A percentile compares a stretch with the other conserved stretches of the same genome.
These are phyloP conservation scores for Globisporangium iwayamae DNA, from an alignment of 352 stramenopile genomes.

Conservation along the genomic window DNA sequence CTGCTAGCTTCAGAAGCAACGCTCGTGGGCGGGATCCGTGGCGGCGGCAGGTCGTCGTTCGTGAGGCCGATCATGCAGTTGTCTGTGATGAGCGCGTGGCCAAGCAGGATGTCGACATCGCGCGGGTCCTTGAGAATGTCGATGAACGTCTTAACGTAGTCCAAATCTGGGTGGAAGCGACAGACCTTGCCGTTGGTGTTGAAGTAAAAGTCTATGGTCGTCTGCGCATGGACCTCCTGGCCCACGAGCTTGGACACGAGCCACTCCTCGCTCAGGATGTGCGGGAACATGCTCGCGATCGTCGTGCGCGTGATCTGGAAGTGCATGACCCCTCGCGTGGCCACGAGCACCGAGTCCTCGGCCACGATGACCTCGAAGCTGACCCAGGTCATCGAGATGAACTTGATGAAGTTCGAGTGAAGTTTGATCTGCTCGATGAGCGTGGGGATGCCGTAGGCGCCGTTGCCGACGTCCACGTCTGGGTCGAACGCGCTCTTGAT, in stretches of 20 bases:
- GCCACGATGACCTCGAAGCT: conserved; percentile 18
- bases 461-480: conserved; percentile 21
- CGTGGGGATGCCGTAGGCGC: conserved; percentile 18
- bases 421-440: conserved; percentile 32
- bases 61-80: conserved; percentile 11
- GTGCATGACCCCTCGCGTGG: conserved; percentile 16
- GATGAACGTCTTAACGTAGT: conserved; percentile 26
- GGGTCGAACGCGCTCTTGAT: conserved; percentile 22
- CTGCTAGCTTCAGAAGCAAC: not conserved
- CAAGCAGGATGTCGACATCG: conserved; percentile 14
- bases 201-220: conserved; percentile 21
- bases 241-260: conserved; percentile 26
- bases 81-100: conserved; percentile 10
- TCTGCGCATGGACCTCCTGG: conserved; percentile 16
- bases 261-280: conserved; percentile 22
- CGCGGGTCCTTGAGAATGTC: conserved; percentile 16
- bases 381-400: conserved; percentile 23
- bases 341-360: conserved; percentile 23
- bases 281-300: conserved; percentile 25
- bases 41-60: conserved; percentile 9
- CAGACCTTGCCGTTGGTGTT: conserved; percentile 10
- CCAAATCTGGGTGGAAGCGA: conserved; percentile 18
- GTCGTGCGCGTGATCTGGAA: conserved; percentile 30
- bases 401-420: conserved; percentile 23
- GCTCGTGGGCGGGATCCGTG: not conserved